Evolutionary conservation across 352 stramenopile genomes (phyloP), one percentile per base, ranked within the genome.

Genomic region (Phytophthora ramorum): DNA sequence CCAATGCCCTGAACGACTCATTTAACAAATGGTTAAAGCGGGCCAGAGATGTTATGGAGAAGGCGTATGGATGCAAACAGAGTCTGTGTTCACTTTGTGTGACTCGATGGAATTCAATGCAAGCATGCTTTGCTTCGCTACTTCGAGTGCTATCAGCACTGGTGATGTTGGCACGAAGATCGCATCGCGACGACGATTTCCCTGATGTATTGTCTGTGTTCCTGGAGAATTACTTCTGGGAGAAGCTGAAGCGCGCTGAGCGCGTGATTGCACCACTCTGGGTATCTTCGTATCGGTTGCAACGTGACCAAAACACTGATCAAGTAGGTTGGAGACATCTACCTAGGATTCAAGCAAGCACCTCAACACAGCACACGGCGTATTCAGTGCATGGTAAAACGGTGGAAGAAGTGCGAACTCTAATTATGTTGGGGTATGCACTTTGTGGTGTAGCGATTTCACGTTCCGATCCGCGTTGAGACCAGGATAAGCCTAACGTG

Each of bases 81-180:
- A 50, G 26, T 3, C 9, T 58, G 19, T 44, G 19, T n/a, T 49
- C 17, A 6, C 47, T 52, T 3, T 53, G 48, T 47, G 58, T 32
- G 20, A 43, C 47, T 3, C 24, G 28, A 7, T 66, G 47, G 48
- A 66, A 66, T n/a, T 58, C 58, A 2, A 65, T 58, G 26, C 58
- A 58, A 38, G 58, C 17, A 1, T 53, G 17, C n/a, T 66, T 66
- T 47, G 47, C 48, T 7, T 58, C 58, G 3, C 19, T 58, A 5
- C 32, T 66, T 8, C 47, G 48, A 3, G 45, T 57, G n/a, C 20
- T 38, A n/a, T 52, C 48, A 20, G 35, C 58, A 0, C 14, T 66
- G 17, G 17, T 41, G 12, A 34, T 52, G 17, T 13, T 58, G 7
- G 37, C 9, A 5, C 10, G 13, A 3, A 24, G 47, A 19, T 41